Base-by-base conservation (phyloP, 257 asterid genomes). In the Knoxia roxburghii region DNA sequence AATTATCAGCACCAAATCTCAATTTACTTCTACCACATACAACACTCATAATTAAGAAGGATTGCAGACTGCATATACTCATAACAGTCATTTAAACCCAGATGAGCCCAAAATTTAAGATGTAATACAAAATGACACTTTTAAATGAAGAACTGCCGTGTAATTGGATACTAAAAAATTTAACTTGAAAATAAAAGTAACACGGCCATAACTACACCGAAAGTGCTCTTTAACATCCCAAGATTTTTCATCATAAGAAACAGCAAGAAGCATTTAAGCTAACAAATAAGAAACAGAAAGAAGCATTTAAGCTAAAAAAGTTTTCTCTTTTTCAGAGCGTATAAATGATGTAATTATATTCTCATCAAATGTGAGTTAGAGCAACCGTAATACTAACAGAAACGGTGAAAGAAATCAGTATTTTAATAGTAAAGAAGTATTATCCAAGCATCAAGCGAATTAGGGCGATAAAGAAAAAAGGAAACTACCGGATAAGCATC, bases 401-500 rank as follows among this genome's bases (percentile, higher is more conserved):
- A 50, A 50, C 13, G 2, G 8, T 3, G 37, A 60, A 23, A 20
- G 2, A 35, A 35, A 20, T n/a, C 17, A 35, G 29, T 30, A 60
- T 35, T 20, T 20, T 32, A 13, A 7, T 32, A 17, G 15, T 18
- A 37, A 13, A 37, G 29, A 35, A 59, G 18, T n/a, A 8, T 30
- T 35, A 41, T 23, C 39, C 6, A 30, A 57, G 14, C 23, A 21
- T 6, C 8, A 9, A 13, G 30, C 29, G 15, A 60, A 18, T 7
- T n/a, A n/a, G 27, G 52, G n/a, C 20, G 50, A 58, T 43, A 23
- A 57, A 59, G n/a, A 65, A 46, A n/a, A 73, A 5, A 20, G 45
- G 56, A 71, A 52, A 68, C 18, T 77, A 94, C 99, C 80, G 98
- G 99, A 72, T 94, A 94, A 58, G 98, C 99, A 84, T 85, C 91